A percentile compares a stretch with the other conserved stretches of the same genome.
Conservation (phyloP, 768 basidiomycete species). For the Agrocybe praecox region DNA sequence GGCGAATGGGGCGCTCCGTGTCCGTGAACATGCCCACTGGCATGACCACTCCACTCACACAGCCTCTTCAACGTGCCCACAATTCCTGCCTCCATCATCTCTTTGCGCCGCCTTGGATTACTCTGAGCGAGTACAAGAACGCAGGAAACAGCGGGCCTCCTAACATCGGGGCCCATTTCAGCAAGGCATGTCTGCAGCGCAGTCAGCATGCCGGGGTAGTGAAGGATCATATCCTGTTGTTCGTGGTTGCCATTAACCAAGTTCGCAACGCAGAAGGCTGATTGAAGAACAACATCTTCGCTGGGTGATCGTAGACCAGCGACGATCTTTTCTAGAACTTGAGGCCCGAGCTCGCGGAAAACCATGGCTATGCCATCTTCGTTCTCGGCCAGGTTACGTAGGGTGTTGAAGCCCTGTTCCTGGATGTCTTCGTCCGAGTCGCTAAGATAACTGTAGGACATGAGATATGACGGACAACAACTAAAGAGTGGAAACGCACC, state of each 20-base stretch:
- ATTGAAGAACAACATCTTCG: slow-evolving; percentile 29
- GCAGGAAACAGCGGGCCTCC: slow-evolving; percentile 62
- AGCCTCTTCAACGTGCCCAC: slow-evolving; percentile 40
- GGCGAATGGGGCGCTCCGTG: slow-evolving; percentile 7
- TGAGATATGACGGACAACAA: neutral
- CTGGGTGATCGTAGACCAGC: slow-evolving; percentile 50
- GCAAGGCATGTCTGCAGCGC: slow-evolving; percentile 62
- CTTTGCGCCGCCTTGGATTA: slow-evolving; percentile 35
- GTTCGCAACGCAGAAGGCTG: slow-evolving; percentile 67
- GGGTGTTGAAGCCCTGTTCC: slow-evolving; percentile 71
- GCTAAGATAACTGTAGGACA: slow-evolving; percentile 47
- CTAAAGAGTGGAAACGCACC: slow-evolving; percentile 39
- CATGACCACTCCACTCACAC: slow-evolving; percentile 39
- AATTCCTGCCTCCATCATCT: slow-evolving; percentile 41
- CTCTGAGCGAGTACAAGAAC: slow-evolving; percentile 56
- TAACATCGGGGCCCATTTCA: slow-evolving; percentile 45
- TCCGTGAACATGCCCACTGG: slow-evolving; percentile 12
- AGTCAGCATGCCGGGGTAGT: slow-evolving; percentile 50
- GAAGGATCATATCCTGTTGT: slow-evolving; percentile 56
- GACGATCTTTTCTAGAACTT: slow-evolving; percentile 48
- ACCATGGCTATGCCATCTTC: slow-evolving; percentile 66
- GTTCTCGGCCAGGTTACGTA: slow-evolving; percentile 69
- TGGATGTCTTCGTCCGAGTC: slow-evolving; percentile 58
- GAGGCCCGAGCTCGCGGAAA: slow-evolving; percentile 50
- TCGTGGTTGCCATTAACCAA: slow-evolving; percentile 59